Percentiles rank a stretch among this genome's conserved stretches.
These are phyloP conservation scores for Silene conica DNA, from an alignment of 148 eudicot genomes.

Conservation along the genomic window DNA sequence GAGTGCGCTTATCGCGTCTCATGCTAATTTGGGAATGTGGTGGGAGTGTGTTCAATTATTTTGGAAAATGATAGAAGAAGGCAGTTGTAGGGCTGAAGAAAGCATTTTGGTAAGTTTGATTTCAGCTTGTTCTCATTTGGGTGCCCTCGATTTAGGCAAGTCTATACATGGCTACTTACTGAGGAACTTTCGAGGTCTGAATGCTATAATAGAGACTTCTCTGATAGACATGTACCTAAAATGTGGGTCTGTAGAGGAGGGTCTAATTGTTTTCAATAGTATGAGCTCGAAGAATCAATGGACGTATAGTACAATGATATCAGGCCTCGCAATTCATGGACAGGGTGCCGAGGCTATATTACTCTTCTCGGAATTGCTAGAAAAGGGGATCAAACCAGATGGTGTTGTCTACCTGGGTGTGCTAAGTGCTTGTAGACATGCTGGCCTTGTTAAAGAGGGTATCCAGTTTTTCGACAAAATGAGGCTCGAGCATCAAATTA, in stretches of 20 bases:
- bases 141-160: constrained; percentile 45
- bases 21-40: constrained; percentile 48
- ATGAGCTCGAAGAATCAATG: constrained; percentile 42
- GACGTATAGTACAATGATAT: constrained; percentile 51
- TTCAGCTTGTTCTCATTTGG: constrained; percentile 50
- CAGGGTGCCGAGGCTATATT: constrained; percentile 40
- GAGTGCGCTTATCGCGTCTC: constrained; percentile 57
- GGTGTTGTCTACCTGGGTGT: constrained; percentile 51
- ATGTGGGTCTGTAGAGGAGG: constrained; percentile 52
- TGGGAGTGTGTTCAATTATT: constrained; percentile 44
- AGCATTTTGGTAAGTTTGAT: constrained; percentile 51
- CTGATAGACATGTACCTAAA: constrained; percentile 61
- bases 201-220: constrained; percentile 52
- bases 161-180: constrained; percentile 44
- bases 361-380: constrained; percentile 44
- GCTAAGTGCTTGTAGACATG: constrained; percentile 58
- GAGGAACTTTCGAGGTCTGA: constrained; percentile 44
- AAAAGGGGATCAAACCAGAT: constrained; percentile 46
- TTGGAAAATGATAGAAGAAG: constrained; percentile 29
- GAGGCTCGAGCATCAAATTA: constrained; percentile 38
- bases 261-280: constrained; percentile 33
- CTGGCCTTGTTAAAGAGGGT: constrained; percentile 48
- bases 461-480: constrained; percentile 32
- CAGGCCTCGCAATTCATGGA: constrained; percentile 55
- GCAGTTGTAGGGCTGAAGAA: constrained; percentile 47